Evolutionary conservation across 2,329 filamentous ascomycete species (phyloP), one percentile per base, ranked within the genome.

Genomic region (Epichloe elymi): DNA sequence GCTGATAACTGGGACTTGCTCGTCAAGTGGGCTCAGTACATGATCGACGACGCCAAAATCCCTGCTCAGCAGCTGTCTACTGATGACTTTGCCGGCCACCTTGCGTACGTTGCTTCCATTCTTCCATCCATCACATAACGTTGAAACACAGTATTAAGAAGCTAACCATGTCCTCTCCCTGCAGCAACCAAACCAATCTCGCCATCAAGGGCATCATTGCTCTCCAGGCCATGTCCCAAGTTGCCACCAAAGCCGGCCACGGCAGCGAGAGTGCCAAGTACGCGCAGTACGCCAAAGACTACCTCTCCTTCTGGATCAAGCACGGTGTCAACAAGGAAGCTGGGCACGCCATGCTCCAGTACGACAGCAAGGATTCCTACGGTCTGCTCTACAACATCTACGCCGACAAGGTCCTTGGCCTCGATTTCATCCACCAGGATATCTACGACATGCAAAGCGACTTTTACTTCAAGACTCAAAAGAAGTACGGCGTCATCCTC

Each of bases 151-250:
- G 26, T 6, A 7, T 26, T 2, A 52, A 48, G 17, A 14, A 42
- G 51, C 20, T 41, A 5, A 7, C 2, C 10, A 12, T 19, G 2
- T 7, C 30, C 3, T 15, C 4, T 8, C 14, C 7, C 6, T 35
- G 23, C 33, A 65, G 62, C 4, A 82, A 90, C 55, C 86, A 91
- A 64, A 90, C 86, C 2, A 90, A 93, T 60, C 72, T 93, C 20
- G 87, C 86, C 0, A 73, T 93, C 54, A 93, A 93, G 67, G 87
- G 87, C 42, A 90, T 91, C 57, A 80, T 93, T 51, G 87, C 84
- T 8, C 85, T 93, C 64, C 81, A 85, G 60, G 87, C 87, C 50
- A 90, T 93, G 82, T 79, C 82, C 52, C 75, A 83, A 56, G 75
- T 93, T 23, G 77, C 86, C 1, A 70, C 75, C 23, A 65, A 83